Conservation (phyloP, 345 rosid species). For the Excoecaria agallocha region DNA sequence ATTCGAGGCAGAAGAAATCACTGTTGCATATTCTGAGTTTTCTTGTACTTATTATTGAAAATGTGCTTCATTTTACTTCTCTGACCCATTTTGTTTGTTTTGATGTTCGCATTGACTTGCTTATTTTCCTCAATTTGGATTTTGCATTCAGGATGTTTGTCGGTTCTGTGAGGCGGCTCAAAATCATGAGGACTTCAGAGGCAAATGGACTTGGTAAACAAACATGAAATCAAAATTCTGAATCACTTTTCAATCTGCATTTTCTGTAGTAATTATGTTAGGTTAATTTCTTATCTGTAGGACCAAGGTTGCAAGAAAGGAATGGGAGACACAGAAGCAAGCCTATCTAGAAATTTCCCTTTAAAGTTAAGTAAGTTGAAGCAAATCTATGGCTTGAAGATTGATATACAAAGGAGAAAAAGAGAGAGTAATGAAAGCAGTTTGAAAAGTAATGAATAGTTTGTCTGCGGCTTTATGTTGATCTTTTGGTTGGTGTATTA, state of each 20-base stretch:
- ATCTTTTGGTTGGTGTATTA: conserved; percentile 22
- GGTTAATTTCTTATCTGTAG: conserved; percentile 24
- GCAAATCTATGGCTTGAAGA: conserved; percentile 18
- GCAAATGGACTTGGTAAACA: conserved; percentile 69
- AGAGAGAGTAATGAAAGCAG: conserved; percentile 18
- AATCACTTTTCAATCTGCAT: conserved; percentile 15
- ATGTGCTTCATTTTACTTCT: not conserved
- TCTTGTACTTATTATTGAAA: not conserved
- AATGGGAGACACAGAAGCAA: conserved; percentile 30
- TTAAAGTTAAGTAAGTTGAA: conserved; percentile 8
- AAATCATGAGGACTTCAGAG: conserved; percentile 78
- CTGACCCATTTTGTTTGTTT: not conserved
- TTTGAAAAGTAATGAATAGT: conserved; percentile 25
- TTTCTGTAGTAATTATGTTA: conserved; percentile 14
- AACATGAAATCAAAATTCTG: conserved; percentile 15
- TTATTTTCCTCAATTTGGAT: conserved; percentile 1
- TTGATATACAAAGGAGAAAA: conserved; percentile 23
- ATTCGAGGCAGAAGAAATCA: not conserved
- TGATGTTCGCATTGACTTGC: not conserved
- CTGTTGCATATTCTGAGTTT: not conserved
- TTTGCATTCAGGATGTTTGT: conserved; percentile 68
- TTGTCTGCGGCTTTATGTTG: conserved; percentile 21
- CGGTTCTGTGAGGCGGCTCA: conserved; percentile 73
- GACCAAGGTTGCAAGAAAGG: conserved; percentile 37
- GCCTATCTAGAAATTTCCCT: conserved; percentile 22